phyloP scores from a whole-genome alignment of 2,329 filamentous ascomycete species.

The Penicillium sclerotigenum region DNA sequence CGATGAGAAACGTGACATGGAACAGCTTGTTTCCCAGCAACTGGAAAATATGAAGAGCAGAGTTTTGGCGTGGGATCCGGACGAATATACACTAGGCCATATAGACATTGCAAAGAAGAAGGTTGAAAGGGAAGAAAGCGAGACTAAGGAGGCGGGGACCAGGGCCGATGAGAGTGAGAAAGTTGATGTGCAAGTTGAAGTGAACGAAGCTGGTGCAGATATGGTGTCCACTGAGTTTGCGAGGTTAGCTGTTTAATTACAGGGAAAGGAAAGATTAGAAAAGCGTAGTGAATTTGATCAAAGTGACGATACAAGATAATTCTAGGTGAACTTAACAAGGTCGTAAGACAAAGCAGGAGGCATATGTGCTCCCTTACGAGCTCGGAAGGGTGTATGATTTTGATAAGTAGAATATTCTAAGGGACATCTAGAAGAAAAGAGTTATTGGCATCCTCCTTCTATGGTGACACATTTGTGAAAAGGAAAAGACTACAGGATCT shows the following conservation, averaged over 20 bases:
- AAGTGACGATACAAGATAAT: no score
- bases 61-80: neutral
- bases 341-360: no score
- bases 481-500: no score
- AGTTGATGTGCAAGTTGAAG: neutral
- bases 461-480: no score
- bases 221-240: neutral
- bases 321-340: no score
- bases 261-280: no score
- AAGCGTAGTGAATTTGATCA: no score
- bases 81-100: neutral
- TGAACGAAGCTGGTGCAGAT: neutral
- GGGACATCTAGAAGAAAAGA: no score
- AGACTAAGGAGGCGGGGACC: neutral
- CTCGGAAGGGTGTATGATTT: no score
- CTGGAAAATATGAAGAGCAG: neutral
- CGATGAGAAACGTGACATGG: neutral
- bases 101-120: neutral
- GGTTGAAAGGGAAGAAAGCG: neutral
- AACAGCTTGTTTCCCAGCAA: neutral
- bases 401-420: no score
- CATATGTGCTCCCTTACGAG: no score
- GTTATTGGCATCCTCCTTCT: no score
- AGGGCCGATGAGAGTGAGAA: neutral
- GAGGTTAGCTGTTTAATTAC: neutral